Evolutionary conservation across 306 rosid species (phyloP).

Genomic region (Myrica gale): DNA sequence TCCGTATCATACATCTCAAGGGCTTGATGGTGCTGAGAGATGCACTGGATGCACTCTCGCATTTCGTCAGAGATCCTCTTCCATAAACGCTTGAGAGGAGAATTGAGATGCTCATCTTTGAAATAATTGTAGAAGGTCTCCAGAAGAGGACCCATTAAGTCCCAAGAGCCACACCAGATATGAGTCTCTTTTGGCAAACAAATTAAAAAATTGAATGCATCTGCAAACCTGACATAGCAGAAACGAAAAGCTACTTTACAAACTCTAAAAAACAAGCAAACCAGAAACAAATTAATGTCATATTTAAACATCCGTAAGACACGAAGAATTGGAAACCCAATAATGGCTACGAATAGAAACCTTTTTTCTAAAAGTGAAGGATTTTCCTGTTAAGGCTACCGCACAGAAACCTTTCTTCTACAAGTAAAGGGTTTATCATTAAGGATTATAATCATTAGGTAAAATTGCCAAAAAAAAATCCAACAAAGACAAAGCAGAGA

Average conservation of each 20-base stretch:
- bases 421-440: too few species aligned
- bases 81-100: conserved; percentile 85
- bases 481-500: background rate
- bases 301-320: background rate
- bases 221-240: conserved; percentile 68
- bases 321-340: background rate
- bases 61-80: conserved; percentile 72
- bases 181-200: conserved; percentile 64
- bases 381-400: too few species aligned
- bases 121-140: conserved; percentile 91
- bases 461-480: background rate
- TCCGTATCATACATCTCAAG: conserved; percentile 62
- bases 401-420: too few species aligned
- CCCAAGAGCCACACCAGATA: conserved; percentile 91
- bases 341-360: background rate
- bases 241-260: background rate
- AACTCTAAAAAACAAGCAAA: background rate
- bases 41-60: conserved; percentile 73
- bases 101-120: conserved; percentile 65
- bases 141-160: conserved; percentile 85
- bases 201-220: conserved; percentile 67
- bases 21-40: conserved; percentile 88
- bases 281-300: background rate
- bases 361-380: too few species aligned
- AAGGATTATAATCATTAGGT: too few species aligned